phyloP scores from a whole-genome alignment of 495 filamentous ascomycete species.

The Margaritispora aquatica region DNA sequence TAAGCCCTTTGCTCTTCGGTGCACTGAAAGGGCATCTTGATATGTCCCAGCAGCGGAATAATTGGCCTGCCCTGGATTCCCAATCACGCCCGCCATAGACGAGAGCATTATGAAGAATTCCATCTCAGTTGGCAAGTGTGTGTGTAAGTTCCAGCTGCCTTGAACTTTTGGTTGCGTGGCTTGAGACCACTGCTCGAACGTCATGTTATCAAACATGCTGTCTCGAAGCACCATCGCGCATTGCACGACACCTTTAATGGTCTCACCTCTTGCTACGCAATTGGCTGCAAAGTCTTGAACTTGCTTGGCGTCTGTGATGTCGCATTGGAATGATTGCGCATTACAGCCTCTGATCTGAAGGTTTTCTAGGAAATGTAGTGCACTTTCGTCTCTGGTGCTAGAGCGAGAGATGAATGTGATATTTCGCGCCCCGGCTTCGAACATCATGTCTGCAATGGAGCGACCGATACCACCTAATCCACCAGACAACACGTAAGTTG shows the following conservation, averaged over 20 bases:
- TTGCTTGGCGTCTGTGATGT: slow-evolving; percentile 18
- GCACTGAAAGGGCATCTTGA: slow-evolving; percentile 43
- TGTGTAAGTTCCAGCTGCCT: slow-evolving; percentile 51
- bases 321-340: slow-evolving; percentile 2
- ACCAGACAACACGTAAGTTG: slow-evolving; percentile 51
- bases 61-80: slow-evolving; percentile 52
- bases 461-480: slow-evolving; percentile 48
- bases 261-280: slow-evolving; percentile 23
- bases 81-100: slow-evolving; percentile 53
- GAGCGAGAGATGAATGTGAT: slow-evolving; percentile 52
- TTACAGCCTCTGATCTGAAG: slow-evolving; percentile 12
- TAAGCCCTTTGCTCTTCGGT: slow-evolving; percentile 37
- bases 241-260: slow-evolving; percentile 7
- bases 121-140: slow-evolving; percentile 34
- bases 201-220: slow-evolving; percentile 44
- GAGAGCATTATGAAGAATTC: slow-evolving; percentile 64
- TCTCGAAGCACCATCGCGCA: slow-evolving; percentile 28
- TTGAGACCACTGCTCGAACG: slow-evolving; percentile 36
- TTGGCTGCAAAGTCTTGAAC: slow-evolving; percentile 21
- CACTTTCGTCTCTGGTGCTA: slow-evolving; percentile 27
- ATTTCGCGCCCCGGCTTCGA: slow-evolving; percentile 45
- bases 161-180: slow-evolving; percentile 49
- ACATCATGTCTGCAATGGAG: slow-evolving; percentile 43
- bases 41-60: slow-evolving; percentile 59
- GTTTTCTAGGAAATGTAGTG: slow-evolving; percentile 20